phyloP scores from a whole-genome alignment of 1,139 yeast species.

The Nakaseomyces bracarensis region DNA sequence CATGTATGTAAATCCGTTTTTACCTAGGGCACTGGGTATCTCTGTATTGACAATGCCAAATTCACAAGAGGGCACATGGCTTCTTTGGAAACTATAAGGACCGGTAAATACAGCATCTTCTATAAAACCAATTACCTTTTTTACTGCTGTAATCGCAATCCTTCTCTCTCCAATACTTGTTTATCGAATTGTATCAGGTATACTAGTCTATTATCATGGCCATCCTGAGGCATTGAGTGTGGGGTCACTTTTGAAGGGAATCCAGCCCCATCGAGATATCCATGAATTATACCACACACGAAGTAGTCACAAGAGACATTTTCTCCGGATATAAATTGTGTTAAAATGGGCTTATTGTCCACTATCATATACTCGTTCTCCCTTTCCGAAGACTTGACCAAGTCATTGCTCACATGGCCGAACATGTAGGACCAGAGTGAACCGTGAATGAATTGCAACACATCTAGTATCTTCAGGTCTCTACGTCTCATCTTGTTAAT shows the following conservation, averaged over 20 bases:
- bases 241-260: slow-evolving; percentile 81
- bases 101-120: background rate
- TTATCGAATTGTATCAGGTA: slow-evolving; percentile 71
- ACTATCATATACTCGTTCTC: slow-evolving; percentile 79
- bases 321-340: slow-evolving; percentile 67
- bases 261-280: slow-evolving; percentile 71
- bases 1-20: too few relatives aligned
- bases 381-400: slow-evolving; percentile 79
- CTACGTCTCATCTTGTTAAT: slow-evolving; percentile 35
- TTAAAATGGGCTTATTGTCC: slow-evolving; percentile 70
- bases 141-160: slow-evolving; percentile 16
- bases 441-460: slow-evolving; percentile 76
- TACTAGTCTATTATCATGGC: slow-evolving; percentile 64
- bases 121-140: too few relatives aligned
- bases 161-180: slow-evolving; percentile 50
- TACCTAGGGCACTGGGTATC: too few relatives aligned
- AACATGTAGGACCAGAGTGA: slow-evolving; percentile 76
- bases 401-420: slow-evolving; percentile 75
- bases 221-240: slow-evolving; percentile 67
- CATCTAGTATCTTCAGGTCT: slow-evolving; percentile 64
- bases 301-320: slow-evolving; percentile 28
- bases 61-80: too few relatives aligned
- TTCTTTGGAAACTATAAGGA: too few relatives aligned
- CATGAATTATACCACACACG: slow-evolving; percentile 87
- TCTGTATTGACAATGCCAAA: too few relatives aligned